Evolutionary conservation across 2,329 filamentous ascomycete species (phyloP).

Genomic region (Trichoderma pleuroti): DNA sequence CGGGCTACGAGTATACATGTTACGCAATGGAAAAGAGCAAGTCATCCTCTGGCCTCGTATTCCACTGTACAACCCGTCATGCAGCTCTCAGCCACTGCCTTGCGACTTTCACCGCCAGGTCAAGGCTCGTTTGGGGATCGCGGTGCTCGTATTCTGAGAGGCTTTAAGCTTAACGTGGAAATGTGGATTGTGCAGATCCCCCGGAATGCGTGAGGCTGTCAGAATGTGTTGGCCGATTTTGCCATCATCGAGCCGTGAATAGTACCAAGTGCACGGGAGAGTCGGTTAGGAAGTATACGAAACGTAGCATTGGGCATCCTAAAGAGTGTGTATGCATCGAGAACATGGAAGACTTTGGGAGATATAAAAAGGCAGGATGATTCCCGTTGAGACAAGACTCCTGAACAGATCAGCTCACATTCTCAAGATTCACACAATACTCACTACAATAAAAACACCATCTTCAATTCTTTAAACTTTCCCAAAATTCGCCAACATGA

Average conservation of each 20-base stretch:
- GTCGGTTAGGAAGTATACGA: background rate
- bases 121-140: background rate
- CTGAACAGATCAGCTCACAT: background rate
- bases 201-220: background rate
- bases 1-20: background rate
- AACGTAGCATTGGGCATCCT: background rate
- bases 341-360: background rate
- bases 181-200: background rate
- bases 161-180: constrained; percentile 10
- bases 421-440: background rate
- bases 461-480: background rate
- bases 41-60: constrained; percentile 8
- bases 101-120: background rate
- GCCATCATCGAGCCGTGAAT: background rate
- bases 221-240: background rate
- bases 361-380: background rate
- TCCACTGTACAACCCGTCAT: constrained; percentile 5
- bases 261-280: background rate
- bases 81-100: background rate
- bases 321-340: background rate
- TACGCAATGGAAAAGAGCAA: constrained; percentile 6
- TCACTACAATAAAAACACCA: background rate
- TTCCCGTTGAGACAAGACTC: background rate
- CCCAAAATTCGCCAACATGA: constrained; percentile 10
- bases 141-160: constrained; percentile 7